phyloP scores from a whole-genome alignment of 176 grass and related monocot genomes.

The Oryza meyeriana region DNA sequence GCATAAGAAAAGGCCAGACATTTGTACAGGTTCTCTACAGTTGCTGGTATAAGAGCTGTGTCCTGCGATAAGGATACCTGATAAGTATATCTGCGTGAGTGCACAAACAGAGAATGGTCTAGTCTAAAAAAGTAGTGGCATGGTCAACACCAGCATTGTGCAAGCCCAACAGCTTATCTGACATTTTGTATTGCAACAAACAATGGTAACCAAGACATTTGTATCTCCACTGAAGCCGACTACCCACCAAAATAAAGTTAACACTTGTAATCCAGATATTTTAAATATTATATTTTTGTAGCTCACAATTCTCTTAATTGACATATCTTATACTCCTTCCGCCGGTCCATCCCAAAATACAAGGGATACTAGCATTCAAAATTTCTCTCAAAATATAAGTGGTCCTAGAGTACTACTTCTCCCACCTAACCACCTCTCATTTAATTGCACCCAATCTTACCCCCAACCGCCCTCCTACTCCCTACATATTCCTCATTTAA shows the following conservation, averaged over 20 bases:
- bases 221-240: not conserved
- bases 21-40: not conserved
- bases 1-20: not conserved
- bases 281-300: not conserved
- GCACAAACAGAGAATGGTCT: not conserved
- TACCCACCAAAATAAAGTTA: not conserved
- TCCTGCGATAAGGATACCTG: not conserved
- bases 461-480: no score
- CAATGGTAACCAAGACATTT: not conserved
- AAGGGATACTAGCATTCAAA: no score
- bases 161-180: not conserved
- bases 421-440: no score
- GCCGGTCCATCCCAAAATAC: no score
- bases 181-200: not conserved
- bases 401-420: no score
- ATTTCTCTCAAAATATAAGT: no score
- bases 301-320: not conserved
- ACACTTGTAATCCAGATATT: not conserved
- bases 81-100: not conserved
- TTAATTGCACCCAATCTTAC: no score
- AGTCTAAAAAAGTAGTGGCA: not conserved
- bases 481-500: no score
- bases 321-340: no score
- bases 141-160: not conserved
- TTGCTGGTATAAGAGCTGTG: not conserved